Percentiles rank a stretch among this genome's conserved stretches.
phyloP scores from a whole-genome alignment of 495 filamentous ascomycete species.

The Neurospora hispaniola region DNA sequence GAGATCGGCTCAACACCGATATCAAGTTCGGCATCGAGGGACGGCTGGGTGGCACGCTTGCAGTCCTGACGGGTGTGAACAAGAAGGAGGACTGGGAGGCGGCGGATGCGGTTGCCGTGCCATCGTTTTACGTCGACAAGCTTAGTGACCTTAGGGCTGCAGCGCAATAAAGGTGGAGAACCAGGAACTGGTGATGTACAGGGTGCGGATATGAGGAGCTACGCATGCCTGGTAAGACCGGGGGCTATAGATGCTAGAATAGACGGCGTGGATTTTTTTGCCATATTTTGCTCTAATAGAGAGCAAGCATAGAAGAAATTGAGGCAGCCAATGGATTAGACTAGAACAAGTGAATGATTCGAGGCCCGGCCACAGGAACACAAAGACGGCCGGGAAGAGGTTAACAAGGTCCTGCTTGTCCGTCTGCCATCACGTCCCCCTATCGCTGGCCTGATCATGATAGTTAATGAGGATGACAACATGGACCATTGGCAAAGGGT shows the following conservation, averaged over 20 bases:
- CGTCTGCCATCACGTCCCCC: constrained; percentile 14
- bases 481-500: neutral
- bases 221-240: neutral
- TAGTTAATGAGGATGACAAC: neutral
- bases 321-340: neutral
- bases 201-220: neutral
- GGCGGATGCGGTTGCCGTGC: constrained; percentile 48
- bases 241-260: neutral
- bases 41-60: constrained; percentile 79
- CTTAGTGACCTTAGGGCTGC: constrained; percentile 58
- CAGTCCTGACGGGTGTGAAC: constrained; percentile 81
- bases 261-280: neutral
- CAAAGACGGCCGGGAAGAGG: neutral
- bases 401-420: neutral
- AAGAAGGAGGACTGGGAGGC: constrained; percentile 71
- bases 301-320: neutral
- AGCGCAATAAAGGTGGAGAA: constrained; percentile 6
- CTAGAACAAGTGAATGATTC: neutral
- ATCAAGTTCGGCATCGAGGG: constrained; percentile 93
- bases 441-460: neutral
- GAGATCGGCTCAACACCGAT: constrained; percentile 89
- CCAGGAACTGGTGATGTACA: neutral
- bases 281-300: neutral
- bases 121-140: constrained; percentile 70
- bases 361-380: neutral